These are phyloP conservation scores for Smallanthus sonchifolius DNA, from an alignment of 129 eudicot genomes.

Conservation along the genomic window DNA sequence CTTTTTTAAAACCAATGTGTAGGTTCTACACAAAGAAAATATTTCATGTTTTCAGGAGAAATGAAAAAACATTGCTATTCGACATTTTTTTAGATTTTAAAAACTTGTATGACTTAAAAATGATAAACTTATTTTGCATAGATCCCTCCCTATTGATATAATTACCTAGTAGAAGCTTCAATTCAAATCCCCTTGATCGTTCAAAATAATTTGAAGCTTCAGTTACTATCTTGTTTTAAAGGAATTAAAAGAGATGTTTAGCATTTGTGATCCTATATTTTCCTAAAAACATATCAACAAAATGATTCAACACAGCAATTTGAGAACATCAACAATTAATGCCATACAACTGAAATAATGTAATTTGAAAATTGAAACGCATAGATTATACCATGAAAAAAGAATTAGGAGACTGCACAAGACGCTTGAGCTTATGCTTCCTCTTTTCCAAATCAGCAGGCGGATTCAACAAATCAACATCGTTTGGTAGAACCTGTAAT, in stretches of 20 bases:
- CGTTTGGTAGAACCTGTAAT: constrained; percentile 46
- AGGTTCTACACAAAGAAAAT: no score
- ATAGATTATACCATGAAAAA: constrained; percentile 48
- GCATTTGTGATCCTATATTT: not conserved
- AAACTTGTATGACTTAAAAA: no score
- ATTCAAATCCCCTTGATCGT: not conserved
- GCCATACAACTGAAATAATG: not conserved
- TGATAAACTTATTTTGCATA: no score
- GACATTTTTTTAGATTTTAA: no score
- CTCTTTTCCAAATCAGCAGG: constrained; percentile 58
- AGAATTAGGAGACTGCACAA: constrained; percentile 53
- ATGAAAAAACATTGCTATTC: no score
- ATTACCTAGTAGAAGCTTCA: not conserved
- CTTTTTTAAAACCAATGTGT: no score
- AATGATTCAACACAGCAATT: not conserved
- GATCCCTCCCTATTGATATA: not conserved
- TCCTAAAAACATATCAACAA: not conserved
- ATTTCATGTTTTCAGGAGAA: no score
- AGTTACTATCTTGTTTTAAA: not conserved
- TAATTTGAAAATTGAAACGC: not conserved
- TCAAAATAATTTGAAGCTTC: not conserved
- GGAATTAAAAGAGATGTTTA: not conserved
- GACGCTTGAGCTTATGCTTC: constrained; percentile 64
- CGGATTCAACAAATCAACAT: constrained; percentile 54
- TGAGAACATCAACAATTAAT: not conserved